Percentiles rank a stretch among this genome's conserved stretches.
phyloP scores from a whole-genome alignment of 257 asterid species.

The Jasminum sambac region DNA sequence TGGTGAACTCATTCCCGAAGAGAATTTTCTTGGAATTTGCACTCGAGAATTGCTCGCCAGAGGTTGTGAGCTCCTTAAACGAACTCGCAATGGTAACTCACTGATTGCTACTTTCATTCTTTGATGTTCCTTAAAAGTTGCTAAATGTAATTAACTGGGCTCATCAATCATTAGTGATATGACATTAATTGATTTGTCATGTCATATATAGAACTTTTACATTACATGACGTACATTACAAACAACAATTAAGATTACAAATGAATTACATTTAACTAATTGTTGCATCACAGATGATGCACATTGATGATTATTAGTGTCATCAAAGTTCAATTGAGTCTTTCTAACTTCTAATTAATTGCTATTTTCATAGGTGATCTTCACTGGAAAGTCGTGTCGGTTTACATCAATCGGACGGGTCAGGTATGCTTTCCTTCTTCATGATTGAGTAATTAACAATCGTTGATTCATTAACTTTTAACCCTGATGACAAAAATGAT shows the following conservation, averaged over 20 bases:
- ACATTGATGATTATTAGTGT: no score
- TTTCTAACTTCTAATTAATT: not conserved
- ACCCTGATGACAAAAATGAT: no score
- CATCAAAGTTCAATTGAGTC: not conserved
- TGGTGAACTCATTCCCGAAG: constrained; percentile 80
- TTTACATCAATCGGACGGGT: constrained; percentile 76
- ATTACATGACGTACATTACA: no score
- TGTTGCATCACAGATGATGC: no score
- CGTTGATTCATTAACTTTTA: not conserved
- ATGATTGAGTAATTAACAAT: constrained; percentile 33
- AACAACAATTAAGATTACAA: no score
- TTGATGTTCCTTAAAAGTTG: no score
- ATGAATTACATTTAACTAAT: no score
- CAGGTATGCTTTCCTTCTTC: constrained; percentile 53
- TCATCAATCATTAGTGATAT: no score
- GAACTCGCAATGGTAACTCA: constrained; percentile 74
- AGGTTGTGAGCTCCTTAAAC: constrained; percentile 86
- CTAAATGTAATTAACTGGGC: no score
- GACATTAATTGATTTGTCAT: no score
- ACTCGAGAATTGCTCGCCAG: constrained; percentile 86
- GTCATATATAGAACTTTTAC: no score
- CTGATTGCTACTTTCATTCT: no score
- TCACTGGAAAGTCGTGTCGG: constrained; percentile 95
- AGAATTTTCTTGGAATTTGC: constrained; percentile 88
- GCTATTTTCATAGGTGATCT: constrained; percentile 67